Percentiles rank a stretch among this genome's conserved stretches.
Evolutionary conservation across 208 protist genomes (phyloP).

Genomic region (Leishmania tarentolae): DNA sequence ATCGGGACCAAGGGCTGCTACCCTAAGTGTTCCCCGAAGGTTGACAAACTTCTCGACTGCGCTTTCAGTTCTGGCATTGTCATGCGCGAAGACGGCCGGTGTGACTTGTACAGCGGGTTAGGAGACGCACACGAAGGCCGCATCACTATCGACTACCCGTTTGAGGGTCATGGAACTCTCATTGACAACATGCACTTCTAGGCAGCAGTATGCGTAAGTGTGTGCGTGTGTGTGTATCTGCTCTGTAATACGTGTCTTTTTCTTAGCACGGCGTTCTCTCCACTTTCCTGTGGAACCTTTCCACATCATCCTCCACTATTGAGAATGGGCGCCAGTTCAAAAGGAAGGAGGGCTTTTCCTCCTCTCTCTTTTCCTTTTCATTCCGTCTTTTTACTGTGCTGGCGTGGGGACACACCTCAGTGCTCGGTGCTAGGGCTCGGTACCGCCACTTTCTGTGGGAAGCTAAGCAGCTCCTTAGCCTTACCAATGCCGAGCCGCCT

Average conservation of each 20-base stretch:
- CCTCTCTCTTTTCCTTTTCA: not conserved
- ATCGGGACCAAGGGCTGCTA: slow-evolving; percentile 63
- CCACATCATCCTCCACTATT: not conserved
- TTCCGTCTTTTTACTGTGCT: not conserved
- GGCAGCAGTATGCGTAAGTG: not conserved
- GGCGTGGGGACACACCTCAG: not conserved
- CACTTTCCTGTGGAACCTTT: not conserved
- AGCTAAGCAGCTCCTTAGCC: not conserved
- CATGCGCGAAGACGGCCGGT: slow-evolving; percentile 68
- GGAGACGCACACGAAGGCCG: slow-evolving; percentile 63
- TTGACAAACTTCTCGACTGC: slow-evolving; percentile 54
- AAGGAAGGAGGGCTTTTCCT: not conserved
- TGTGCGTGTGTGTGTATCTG: not conserved
- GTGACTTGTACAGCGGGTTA: slow-evolving; percentile 67
- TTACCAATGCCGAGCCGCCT: not conserved
- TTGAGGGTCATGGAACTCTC: slow-evolving; percentile 60
- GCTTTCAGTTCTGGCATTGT: slow-evolving; percentile 65
- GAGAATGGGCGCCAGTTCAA: not conserved
- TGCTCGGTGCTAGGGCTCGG: not conserved
- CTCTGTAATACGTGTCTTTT: not conserved
- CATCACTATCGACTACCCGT: slow-evolving; percentile 75
- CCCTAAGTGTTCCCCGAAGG: slow-evolving; percentile 50
- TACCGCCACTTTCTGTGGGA: not conserved
- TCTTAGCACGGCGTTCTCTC: not conserved
- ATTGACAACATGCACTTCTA: slow-evolving; percentile 47